These are phyloP conservation scores for Pseudocercospora eumusae DNA, from an alignment of 2,329 filamentous ascomycete genomes.

Conservation along the genomic window DNA sequence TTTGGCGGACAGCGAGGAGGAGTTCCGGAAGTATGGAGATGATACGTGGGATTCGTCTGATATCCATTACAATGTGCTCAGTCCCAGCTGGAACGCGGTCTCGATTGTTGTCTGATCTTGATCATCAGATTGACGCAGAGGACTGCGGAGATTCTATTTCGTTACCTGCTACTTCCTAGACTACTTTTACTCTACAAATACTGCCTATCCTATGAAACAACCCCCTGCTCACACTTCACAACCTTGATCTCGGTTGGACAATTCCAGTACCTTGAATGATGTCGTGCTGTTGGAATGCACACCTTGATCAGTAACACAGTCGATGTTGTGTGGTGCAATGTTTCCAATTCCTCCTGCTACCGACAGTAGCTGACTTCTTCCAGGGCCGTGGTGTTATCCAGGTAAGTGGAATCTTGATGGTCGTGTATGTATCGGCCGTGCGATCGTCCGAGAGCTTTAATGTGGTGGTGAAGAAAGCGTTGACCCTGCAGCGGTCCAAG, in stretches of 20 bases:
- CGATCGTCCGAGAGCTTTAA: no score
- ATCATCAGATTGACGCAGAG: not conserved
- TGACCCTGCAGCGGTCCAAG: not conserved
- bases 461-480: no score
- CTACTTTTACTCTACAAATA: not conserved
- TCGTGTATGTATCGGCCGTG: no score
- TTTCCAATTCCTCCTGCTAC: not conserved
- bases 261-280: not conserved
- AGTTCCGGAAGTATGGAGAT: conserved; percentile 18
- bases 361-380: not conserved
- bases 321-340: not conserved
- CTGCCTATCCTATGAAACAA: not conserved
- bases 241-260: not conserved
- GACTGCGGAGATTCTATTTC: not conserved
- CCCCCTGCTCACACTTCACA: not conserved
- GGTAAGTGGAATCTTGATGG: no score
- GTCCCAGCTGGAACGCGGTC: conserved; percentile 26
- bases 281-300: not conserved
- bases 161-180: not conserved
- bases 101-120: conserved; percentile 19
- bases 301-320: not conserved
- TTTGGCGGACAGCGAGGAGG: conserved; percentile 23
- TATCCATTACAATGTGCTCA: conserved; percentile 23
- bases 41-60: conserved; percentile 24
- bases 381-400: not conserved